Evolutionary conservation across 2,329 filamentous ascomycete genomes (phyloP).

Genomic region (Aspergillus sojae): DNA sequence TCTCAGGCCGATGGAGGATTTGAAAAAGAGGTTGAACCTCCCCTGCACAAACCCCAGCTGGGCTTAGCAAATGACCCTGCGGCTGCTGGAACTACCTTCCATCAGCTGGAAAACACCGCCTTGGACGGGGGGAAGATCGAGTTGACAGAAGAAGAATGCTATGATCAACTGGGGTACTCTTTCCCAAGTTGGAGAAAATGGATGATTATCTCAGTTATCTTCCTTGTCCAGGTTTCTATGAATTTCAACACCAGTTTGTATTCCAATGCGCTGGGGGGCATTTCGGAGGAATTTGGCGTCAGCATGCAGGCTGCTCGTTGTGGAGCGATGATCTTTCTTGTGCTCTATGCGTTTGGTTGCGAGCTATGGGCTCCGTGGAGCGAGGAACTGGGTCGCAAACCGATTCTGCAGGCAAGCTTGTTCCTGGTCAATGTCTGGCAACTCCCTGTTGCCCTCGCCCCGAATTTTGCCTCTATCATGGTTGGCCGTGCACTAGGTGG

Average conservation of each 20-base stretch:
- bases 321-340: conserved; percentile 77
- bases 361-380: conserved; percentile 88
- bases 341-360: conserved; percentile 82
- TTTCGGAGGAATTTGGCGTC: conserved; percentile 68
- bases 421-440: conserved; percentile 79
- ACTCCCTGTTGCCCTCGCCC: conserved; percentile 70
- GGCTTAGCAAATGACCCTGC: conserved; percentile 15
- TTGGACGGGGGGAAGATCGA: conserved; percentile 28
- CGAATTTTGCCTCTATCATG: conserved; percentile 71
- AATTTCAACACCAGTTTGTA: conserved; percentile 78
- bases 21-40: conserved; percentile 15
- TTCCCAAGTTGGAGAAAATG: conserved; percentile 68
- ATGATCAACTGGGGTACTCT: conserved; percentile 65
- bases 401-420: conserved; percentile 72
- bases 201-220: conserved; percentile 72
- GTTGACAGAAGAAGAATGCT: conserved; percentile 62
- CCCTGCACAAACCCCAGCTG: conserved; percentile 16
- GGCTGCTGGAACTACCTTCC: conserved; percentile 19
- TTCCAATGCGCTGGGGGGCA: conserved; percentile 68
- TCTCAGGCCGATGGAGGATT: conserved; percentile 33
- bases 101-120: conserved; percentile 30
- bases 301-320: conserved; percentile 69
- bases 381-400: conserved; percentile 78
- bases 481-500: conserved; percentile 72
- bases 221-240: conserved; percentile 74